Conservation (phyloP, 805 yeast genomes). For the Zygosaccharomyces rouxii region DNA sequence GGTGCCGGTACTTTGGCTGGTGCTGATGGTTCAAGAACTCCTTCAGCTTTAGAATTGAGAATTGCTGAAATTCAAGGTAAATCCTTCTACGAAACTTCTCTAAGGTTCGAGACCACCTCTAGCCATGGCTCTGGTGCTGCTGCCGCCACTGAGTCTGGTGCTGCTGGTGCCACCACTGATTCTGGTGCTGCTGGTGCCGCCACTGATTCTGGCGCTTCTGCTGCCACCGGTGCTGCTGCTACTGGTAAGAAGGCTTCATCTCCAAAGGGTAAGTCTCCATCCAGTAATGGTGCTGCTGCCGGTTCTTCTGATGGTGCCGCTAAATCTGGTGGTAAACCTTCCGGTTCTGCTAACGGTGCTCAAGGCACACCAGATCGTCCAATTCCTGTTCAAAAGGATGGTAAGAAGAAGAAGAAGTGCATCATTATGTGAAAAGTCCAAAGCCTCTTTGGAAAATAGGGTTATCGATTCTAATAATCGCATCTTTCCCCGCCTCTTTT, state of each 20-base stretch:
- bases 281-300: conserved; percentile 7
- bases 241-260: conserved; percentile 9
- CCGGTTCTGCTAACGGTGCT: not conserved
- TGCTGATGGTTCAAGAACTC: conserved; percentile 69
- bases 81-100: conserved; percentile 48
- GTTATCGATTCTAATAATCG: not conserved
- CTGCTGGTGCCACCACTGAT: not conserved
- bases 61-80: conserved; percentile 67
- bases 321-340: not conserved
- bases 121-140: conserved; percentile 5
- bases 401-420: conserved; percentile 1
- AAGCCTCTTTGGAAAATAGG: not conserved
- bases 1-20: conserved; percentile 82
- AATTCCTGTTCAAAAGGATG: not conserved
- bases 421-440: conserved; percentile 2
- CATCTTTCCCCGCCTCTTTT: not conserved
- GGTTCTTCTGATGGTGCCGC: conserved; percentile 2
- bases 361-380: not conserved
- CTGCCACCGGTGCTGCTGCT: conserved; percentile 9
- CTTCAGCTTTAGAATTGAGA: conserved; percentile 57
- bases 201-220: conserved; percentile 7
- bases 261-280: not conserved
- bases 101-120: conserved; percentile 26
- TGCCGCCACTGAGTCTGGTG: not conserved
- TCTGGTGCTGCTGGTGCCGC: conserved; percentile 7